Evolutionary conservation across 140 eudicot genomes (phyloP), one percentile per base, ranked within the genome.

Genomic region (Oenanthe javanica): DNA sequence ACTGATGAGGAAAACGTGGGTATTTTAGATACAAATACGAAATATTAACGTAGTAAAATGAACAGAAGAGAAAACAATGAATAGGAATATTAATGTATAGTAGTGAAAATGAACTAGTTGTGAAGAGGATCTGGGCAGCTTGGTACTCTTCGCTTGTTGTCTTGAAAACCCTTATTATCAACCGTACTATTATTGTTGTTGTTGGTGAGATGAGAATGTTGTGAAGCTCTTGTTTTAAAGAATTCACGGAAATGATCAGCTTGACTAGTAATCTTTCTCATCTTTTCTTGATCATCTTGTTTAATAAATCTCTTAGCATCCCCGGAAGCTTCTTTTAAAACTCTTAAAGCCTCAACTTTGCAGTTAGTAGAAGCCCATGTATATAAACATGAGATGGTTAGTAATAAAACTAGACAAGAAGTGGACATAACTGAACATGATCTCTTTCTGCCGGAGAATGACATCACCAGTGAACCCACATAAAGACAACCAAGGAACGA

Each of bases 71-170:
- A 71, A 71, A 5, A 71, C 18, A 40, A 40, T 31, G 25, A 76
- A 78, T 7, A 52, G 63, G 66, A 80, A 82, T 74, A 2, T 8
- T 46, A 75, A 27, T 57, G 0, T 4, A 75, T 0, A 76, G 15
- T 4, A 43, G 75, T 61, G 77, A 15, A 45, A 70, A 23, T 75
- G 77, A 64, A 86, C 87, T 88, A 81, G 87, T 94, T 94, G 87
- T 94, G 98, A 31, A 94, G 93, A 90, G 97, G 94, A 92, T 94
- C 98, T 85, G 98, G 98, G 84, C 98, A 94, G 81, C 97, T 94
- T 59, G 98, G 96, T 48, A 94, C 87, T 70, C 80, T 90, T 85
- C 98, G 89, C 57, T 94, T 94, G 81, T 61, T 78, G 25, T 87
- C 96, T 79, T 80, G 85, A 47, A 86, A 79, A 14, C 81, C 80